A percentile compares a stretch with the other conserved stretches of the same genome.
Conservation (phyloP, 495 filamentous ascomycete genomes). For the Alectoria sarmentosa region DNA sequence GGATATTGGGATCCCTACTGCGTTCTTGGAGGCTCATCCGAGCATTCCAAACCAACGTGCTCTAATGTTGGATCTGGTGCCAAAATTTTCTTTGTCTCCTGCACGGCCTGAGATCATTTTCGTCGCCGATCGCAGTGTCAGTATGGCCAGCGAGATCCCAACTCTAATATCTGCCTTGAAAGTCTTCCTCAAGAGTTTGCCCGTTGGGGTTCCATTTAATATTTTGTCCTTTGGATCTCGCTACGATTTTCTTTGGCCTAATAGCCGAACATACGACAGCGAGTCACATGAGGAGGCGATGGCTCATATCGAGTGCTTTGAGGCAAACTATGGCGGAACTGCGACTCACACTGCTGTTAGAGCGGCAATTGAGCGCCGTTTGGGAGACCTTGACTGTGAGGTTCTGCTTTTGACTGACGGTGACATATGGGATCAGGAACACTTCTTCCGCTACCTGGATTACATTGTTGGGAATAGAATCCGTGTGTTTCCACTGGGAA, state of each 20-base stretch:
- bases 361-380: slow-evolving; percentile 44
- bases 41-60: slow-evolving; percentile 53
- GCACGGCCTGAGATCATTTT: slow-evolving; percentile 60
- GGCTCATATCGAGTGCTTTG: slow-evolving; percentile 41
- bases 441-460: slow-evolving; percentile 50
- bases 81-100: slow-evolving; percentile 51
- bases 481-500: slow-evolving; percentile 60
- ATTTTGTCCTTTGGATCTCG: slow-evolving; percentile 61
- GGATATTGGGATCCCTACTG: slow-evolving; percentile 48
- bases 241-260: slow-evolving; percentile 51
- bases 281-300: slow-evolving; percentile 45
- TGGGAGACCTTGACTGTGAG: slow-evolving; percentile 49
- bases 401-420: slow-evolving; percentile 66
- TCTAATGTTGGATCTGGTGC: slow-evolving; percentile 60
- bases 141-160: slow-evolving; percentile 49
- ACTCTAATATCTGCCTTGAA: slow-evolving; percentile 51
- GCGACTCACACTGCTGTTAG: slow-evolving; percentile 52
- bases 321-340: slow-evolving; percentile 58
- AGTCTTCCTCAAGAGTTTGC: slow-evolving; percentile 65
- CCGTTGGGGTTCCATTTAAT: slow-evolving; percentile 62
- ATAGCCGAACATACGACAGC: slow-evolving; percentile 48
- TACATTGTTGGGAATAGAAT: slow-evolving; percentile 45
- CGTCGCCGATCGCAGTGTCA: slow-evolving; percentile 60
- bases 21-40: slow-evolving; percentile 56
- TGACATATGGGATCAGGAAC: slow-evolving; percentile 52